Percentiles rank a stretch among this genome's conserved stretches.
Conservation (phyloP, 169 alveolate genomes). For the Eimeria necatrix region DNA sequence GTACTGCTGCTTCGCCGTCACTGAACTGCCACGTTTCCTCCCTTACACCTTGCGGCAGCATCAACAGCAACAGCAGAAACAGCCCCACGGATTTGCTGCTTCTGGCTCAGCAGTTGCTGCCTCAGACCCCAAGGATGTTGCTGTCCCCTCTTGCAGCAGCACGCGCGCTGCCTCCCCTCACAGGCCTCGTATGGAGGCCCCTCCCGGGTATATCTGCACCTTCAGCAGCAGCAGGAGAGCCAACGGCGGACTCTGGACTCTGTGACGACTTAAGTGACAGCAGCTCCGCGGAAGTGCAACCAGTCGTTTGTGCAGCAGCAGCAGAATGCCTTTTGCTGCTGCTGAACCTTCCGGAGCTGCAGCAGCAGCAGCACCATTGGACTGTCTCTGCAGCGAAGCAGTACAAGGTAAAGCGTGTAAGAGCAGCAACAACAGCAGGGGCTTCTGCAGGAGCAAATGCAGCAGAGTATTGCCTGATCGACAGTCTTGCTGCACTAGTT, state of each 20-base stretch:
- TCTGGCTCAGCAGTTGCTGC: conserved; percentile 59
- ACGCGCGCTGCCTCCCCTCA: conserved; percentile 65
- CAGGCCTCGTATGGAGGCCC: conserved; percentile 59
- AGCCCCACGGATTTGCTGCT: conserved; percentile 7
- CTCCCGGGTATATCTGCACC: conserved; percentile 56
- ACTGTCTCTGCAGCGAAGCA: neutral
- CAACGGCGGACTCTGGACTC: neutral
- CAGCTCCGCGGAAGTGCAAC: conserved; percentile 20
- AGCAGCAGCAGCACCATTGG: neutral
- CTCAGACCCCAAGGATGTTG: conserved; percentile 20
- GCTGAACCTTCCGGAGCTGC: conserved; percentile 59
- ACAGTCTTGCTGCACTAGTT: conserved; percentile 11
- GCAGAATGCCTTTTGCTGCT: conserved; percentile 65
- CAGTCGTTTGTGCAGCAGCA: conserved; percentile 42
- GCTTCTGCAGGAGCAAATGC: neutral
- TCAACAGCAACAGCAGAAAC: neutral
- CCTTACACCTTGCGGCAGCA: conserved; percentile 43
- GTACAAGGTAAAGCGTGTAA: neutral
- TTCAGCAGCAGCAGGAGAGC: neutral
- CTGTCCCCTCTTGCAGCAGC: conserved; percentile 68
- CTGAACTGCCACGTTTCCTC: neutral
- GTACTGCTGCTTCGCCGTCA: neutral
- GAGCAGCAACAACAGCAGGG: neutral
- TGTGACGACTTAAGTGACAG: neutral
- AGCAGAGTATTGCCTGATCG: neutral